These are phyloP conservation scores for Colletotrichum shisoi DNA, from an alignment of 2,329 filamentous ascomycete genomes.

Conservation along the genomic window DNA sequence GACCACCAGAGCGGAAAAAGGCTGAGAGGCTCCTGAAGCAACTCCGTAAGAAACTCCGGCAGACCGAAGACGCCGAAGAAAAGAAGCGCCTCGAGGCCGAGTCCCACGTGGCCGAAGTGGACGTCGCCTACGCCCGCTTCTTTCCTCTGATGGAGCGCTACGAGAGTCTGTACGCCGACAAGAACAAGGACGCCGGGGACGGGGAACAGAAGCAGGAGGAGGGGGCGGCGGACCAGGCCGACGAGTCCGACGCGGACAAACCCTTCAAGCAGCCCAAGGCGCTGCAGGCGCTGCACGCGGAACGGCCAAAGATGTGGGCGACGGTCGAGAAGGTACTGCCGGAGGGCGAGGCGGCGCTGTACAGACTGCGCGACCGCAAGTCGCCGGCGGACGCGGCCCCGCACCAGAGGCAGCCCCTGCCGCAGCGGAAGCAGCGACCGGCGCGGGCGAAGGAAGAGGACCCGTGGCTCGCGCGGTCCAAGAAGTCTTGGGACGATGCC, in stretches of 20 bases:
- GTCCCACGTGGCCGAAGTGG: conserved; percentile 74
- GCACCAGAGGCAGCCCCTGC: conserved; percentile 29
- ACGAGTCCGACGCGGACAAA: conserved; percentile 45
- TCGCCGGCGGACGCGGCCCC: conserved; percentile 43
- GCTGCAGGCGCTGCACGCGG: conserved; percentile 51
- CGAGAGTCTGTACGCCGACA: conserved; percentile 65
- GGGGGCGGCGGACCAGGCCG: conserved; percentile 52
- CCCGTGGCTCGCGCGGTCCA: conserved; percentile 23
- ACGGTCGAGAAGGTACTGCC: conserved; percentile 71
- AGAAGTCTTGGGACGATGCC: conserved; percentile 12
- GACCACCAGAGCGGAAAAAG: conserved; percentile 71
- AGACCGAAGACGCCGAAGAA: conserved; percentile 61
- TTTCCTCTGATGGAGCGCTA: conserved; percentile 77
- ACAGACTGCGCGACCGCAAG: conserved; percentile 63
- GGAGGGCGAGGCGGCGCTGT: conserved; percentile 61
- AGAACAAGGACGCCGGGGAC: conserved; percentile 48
- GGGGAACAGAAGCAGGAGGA: conserved; percentile 50
- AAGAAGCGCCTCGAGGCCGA: conserved; percentile 60
- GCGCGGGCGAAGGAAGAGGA: conserved; percentile 52
- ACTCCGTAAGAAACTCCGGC: conserved; percentile 65
- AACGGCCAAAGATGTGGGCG: conserved; percentile 70
- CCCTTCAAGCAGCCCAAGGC: conserved; percentile 53
- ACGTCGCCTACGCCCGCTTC: conserved; percentile 77
- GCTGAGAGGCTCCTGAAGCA: conserved; percentile 72
- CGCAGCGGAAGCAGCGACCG: conserved; percentile 38